Conservation (phyloP, 2,329 filamentous ascomycete species). For the Alternaria sp. region DNA sequence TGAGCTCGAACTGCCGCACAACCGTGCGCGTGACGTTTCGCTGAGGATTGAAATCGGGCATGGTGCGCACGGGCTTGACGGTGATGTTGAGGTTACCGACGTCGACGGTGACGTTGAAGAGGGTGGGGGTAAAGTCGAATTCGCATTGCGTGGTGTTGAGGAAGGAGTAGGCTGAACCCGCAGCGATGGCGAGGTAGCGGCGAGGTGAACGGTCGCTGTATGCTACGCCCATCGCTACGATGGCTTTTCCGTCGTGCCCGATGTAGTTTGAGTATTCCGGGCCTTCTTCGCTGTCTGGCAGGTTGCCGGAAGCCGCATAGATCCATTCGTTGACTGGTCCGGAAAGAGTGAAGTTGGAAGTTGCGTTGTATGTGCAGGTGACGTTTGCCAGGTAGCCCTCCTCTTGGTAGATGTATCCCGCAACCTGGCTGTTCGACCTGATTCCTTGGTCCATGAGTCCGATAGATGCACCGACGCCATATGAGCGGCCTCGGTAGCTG, state of each 20-base stretch:
- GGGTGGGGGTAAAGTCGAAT: constrained; percentile 34
- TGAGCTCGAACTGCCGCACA: constrained; percentile 45
- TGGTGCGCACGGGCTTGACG: constrained; percentile 19
- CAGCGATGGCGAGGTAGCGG: constrained; percentile 40
- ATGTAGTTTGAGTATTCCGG: constrained; percentile 42
- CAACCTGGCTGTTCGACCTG: constrained; percentile 21
- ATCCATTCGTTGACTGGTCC: constrained; percentile 33
- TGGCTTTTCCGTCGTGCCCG: constrained; percentile 33
- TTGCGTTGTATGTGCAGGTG: constrained; percentile 48
- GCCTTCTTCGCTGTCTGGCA: constrained; percentile 32
- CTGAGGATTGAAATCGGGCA: constrained; percentile 36
- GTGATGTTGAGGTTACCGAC: constrained; percentile 36
- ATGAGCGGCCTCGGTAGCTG: constrained; percentile 46
- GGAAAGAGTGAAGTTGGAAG: constrained; percentile 37
- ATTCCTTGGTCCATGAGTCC: constrained; percentile 30
- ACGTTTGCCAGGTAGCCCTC: constrained; percentile 42
- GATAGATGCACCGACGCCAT: constrained; percentile 54
- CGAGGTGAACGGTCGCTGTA: constrained; percentile 30
- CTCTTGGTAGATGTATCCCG: constrained; percentile 45
- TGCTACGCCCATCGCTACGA: constrained; percentile 43
- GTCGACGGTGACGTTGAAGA: constrained; percentile 41
- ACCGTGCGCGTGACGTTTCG: constrained; percentile 39
- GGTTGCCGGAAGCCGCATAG: constrained; percentile 27
- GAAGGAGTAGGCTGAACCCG: constrained; percentile 35
- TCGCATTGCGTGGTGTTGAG: constrained; percentile 45